Conservation (phyloP, 129 eudicot genomes). For the Tagetes erecta region DNA sequence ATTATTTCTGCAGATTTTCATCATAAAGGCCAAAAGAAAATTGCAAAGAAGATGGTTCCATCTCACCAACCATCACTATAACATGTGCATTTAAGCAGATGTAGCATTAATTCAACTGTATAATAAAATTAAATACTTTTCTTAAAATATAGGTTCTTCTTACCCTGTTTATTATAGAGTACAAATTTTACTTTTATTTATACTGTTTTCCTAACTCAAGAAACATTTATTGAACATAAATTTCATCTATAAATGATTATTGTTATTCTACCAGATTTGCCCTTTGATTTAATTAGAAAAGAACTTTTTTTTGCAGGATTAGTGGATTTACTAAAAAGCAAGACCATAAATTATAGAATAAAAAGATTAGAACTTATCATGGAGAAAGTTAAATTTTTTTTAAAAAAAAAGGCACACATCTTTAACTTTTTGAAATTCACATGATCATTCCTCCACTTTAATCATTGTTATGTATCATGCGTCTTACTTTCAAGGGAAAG, state of each 20-base stretch:
- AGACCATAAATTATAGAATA: neutral
- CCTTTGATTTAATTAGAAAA: neutral
- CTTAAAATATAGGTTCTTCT: neutral
- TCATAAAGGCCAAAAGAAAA: constrained; percentile 31
- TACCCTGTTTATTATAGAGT: neutral
- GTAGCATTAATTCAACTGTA: constrained; percentile 22
- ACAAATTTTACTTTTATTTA: neutral
- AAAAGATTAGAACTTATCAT: neutral
- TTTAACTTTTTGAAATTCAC: neutral
- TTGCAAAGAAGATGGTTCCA: constrained; percentile 33
- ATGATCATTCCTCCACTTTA: neutral
- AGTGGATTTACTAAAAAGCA: neutral
- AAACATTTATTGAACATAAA: constrained; percentile 1
- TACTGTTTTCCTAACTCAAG: constrained; percentile 2
- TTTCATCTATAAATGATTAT: neutral
- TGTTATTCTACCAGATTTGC: constrained; percentile 4
- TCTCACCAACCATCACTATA: constrained; percentile 35
- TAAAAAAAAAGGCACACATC: neutral
- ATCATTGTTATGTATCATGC: neutral
- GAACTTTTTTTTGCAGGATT: neutral
- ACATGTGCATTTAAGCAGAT: constrained; percentile 33
- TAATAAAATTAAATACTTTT: neutral
- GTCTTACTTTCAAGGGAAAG: neutral
- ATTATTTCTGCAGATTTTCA: constrained; percentile 7
- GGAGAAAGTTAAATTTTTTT: neutral